Evolutionary conservation across 495 filamentous ascomycete genomes (phyloP), one percentile per base, ranked within the genome.

Genomic region (Hypoxylon trugodes): DNA sequence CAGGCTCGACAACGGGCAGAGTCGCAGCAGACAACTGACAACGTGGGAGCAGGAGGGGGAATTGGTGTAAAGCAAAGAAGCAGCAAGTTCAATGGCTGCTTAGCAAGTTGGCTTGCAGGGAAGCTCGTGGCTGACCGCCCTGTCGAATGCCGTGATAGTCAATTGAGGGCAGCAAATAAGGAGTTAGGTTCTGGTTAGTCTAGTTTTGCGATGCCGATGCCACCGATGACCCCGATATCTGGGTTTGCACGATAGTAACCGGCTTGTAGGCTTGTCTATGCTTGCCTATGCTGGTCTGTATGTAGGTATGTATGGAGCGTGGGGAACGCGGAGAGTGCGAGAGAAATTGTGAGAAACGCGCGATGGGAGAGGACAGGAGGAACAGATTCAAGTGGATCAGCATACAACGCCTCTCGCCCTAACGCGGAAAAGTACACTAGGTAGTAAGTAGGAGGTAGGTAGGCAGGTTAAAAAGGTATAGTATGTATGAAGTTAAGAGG

Each of bases 141-240:
- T 64, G 52, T 68, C 33, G 49, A 68, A 50, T 69, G 69, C 67
- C 59, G 69, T 57, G 69, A 70, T 58, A 59, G 64, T 63, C 65
- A 72, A 72, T 68, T 58, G 70, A 72, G 61, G 60, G 64, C 67
- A 73, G 70, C 70, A 73, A 73, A 73, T 73, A 56, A 68, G 70
- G 70, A 57, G 47, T 43, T 51, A 54, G 65, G 65, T 54, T n/a
- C n/a, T n/a, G 50, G 64, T 36, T 25, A 53, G 64, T 58, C n/a
- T n/a, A n/a, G n/a, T n/a, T n/a, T 72, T 70, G 68, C 60, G 54
- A n/a, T 62, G 51, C 70, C 70, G 70, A 73, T 58, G 57, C 35
- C 60, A 59, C 68, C 68, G 68, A 73, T 58, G 57, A 35, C 60
- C 56, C 68, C 68, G 68, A 46, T 70, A 68, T 70, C 60, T 66